Evolutionary conservation across 495 filamentous ascomycete species (phyloP).

Genomic region (Umbilicaria muhlenbergii): DNA sequence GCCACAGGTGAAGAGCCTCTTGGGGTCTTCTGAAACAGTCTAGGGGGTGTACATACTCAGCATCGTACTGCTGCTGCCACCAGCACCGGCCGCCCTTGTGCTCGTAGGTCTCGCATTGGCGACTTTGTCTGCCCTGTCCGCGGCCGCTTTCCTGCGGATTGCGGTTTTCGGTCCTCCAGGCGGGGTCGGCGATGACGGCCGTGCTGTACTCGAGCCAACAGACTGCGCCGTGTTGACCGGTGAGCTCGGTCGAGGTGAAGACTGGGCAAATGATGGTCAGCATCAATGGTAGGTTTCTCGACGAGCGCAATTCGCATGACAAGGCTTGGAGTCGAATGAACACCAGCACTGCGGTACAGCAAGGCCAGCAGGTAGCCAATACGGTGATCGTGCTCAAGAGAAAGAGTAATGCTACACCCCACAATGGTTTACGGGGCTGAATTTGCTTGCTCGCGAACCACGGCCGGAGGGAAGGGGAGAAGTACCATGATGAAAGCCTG

Average conservation of each 20-base stretch:
- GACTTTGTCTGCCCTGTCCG: conserved; percentile 86
- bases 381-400: too few species aligned
- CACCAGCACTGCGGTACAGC: too few species aligned
- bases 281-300: neutral
- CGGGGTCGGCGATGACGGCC: conserved; percentile 70
- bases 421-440: too few species aligned
- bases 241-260: conserved; percentile 59
- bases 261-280: conserved; percentile 25
- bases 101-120: conserved; percentile 82
- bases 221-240: conserved; percentile 36
- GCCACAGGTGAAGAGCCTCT: too few species aligned
- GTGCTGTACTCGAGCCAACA: conserved; percentile 49
- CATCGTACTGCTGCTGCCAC: conserved; percentile 95
- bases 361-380: too few species aligned
- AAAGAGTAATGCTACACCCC: too few species aligned
- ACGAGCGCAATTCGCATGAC: neutral
- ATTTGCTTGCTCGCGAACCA: too few species aligned
- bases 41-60: conserved; percentile 45
- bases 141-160: conserved; percentile 82
- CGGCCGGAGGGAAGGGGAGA: too few species aligned
- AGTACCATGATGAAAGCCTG: too few species aligned
- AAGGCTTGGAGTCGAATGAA: too few species aligned
- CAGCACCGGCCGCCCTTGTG: conserved; percentile 84
- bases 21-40: too few species aligned
- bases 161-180: conserved; percentile 93